Base-by-base conservation (phyloP, 1,284 basidiomycete species). In the Sanghuangporus sanghuang region DNA sequence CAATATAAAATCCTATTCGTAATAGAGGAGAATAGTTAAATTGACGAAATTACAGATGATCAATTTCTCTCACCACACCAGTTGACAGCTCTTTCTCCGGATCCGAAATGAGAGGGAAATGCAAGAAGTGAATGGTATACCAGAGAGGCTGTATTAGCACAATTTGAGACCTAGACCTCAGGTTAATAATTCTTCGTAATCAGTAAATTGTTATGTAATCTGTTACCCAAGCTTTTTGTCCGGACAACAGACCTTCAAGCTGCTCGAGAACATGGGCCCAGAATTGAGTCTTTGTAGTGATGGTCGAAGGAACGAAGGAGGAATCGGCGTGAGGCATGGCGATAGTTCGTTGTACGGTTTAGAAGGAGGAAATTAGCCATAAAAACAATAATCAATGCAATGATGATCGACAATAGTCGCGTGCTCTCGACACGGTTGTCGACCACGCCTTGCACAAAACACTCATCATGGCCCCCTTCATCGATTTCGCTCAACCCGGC, bases 251-350 rank as follows among this genome's bases (percentile, higher is more conserved):
- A 38, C 75, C 70, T 18, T 78, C 73, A 21, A 95, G 75, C 71
- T 93, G 90, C 3, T 73, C 72, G 67, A 84, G 75, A 40, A 95
- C 82, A 75, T 93, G 87, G 2, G 75, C 74, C 90, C 93, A 95
- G 74, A 95, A 93, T 55, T 89, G 82, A 6, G 75, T 53, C 70
- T 91, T 95, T 59, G 85, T 85, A 61, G 75, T 78, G 67, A 95
- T 83, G 70, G 79, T 81, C 18, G 78, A 69, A 6, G 93, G 93
- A 6, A 95, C 79, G 21, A 86, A 74, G 4, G 89, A 86, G 14
- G 87, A 81, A 72, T 95, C 93, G 61, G 93, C 92, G 78, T 96
- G 93, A 35, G 88, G 87, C 93, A 95, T 95, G 50, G 54, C 53
- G 42, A 16, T n/a, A 32, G 56, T 36, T 35, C 12, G 23, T 12